Percentiles rank a stretch among this genome's conserved stretches.
Evolutionary conservation across 768 basidiomycete species (phyloP).

Genomic region (Hebeloma cylindrosporum): DNA sequence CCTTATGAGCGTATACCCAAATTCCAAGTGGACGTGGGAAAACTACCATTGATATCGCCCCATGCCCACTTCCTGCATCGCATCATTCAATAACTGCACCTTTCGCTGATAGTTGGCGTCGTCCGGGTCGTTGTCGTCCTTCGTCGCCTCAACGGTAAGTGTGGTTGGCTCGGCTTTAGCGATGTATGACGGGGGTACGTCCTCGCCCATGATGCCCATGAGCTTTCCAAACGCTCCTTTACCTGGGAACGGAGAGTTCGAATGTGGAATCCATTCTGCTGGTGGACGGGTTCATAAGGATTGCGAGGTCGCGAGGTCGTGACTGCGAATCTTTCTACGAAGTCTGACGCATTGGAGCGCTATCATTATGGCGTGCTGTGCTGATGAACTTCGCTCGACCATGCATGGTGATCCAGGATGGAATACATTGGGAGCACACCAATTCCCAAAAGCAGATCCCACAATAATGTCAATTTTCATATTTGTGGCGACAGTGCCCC

Average conservation of each 20-base stretch:
- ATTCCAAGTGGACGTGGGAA: neutral
- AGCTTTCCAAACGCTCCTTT: no score
- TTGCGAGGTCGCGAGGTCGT: no score
- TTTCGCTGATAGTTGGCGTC: constrained; percentile 17
- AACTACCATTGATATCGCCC: constrained; percentile 33
- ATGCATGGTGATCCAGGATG: neutral
- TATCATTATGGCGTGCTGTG: no score
- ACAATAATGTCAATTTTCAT: no score
- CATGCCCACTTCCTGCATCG: constrained; percentile 28
- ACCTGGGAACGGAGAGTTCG: no score
- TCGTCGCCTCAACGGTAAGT: neutral
- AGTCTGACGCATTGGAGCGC: no score
- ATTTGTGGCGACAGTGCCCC: no score
- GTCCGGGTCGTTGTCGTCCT: constrained; percentile 13
- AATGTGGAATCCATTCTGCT: no score
- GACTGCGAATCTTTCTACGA: no score
- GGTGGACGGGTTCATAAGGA: no score
- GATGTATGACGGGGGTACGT: neutral
- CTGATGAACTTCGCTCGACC: neutral
- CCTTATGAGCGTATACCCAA: neutral
- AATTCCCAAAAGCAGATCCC: neutral
- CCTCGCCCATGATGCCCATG: neutral
- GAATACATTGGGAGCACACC: neutral
- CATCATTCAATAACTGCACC: constrained; percentile 17
- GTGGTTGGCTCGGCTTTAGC: neutral